Evolutionary conservation across 2,329 filamentous ascomycete genomes (phyloP).

Genomic region (Trichoderma cornu-damae): DNA sequence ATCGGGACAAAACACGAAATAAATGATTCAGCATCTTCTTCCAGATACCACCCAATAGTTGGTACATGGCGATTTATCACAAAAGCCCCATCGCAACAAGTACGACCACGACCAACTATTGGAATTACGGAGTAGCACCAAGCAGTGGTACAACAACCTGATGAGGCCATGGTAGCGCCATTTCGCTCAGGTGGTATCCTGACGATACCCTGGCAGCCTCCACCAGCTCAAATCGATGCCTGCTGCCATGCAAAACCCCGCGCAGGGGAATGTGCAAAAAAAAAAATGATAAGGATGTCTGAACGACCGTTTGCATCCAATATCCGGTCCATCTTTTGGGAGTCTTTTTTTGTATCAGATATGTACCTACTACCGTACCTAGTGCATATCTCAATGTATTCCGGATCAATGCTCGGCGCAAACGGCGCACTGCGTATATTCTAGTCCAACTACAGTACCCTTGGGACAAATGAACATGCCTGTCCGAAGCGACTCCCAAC

Average conservation of each 20-base stretch:
- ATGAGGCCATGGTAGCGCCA: slow-evolving; percentile 2
- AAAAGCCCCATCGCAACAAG: not conserved
- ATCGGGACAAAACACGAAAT: not conserved
- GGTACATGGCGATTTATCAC: not conserved
- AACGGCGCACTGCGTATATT: slow-evolving; percentile 4
- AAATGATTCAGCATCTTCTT: not conserved
- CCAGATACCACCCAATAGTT: not conserved
- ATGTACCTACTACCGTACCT: too few species aligned
- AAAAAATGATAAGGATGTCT: not conserved
- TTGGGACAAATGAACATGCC: not conserved
- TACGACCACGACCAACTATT: not conserved
- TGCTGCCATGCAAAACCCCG: not conserved
- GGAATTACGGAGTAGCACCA: not conserved
- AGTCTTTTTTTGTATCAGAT: not conserved
- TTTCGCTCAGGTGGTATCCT: slow-evolving; percentile 11
- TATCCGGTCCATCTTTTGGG: slow-evolving; percentile 3
- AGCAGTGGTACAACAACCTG: not conserved
- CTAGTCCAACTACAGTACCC: not conserved
- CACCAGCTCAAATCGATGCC: slow-evolving; percentile 7
- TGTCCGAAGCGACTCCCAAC: not conserved
- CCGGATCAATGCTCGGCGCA: slow-evolving; percentile 10
- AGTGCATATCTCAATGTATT: too few species aligned
- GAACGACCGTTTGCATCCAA: not conserved
- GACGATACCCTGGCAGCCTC: slow-evolving; percentile 4
- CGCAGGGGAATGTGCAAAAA: not conserved